Base-by-base conservation (phyloP, 257 asterid species). In the Solanum lignicaule region DNA sequence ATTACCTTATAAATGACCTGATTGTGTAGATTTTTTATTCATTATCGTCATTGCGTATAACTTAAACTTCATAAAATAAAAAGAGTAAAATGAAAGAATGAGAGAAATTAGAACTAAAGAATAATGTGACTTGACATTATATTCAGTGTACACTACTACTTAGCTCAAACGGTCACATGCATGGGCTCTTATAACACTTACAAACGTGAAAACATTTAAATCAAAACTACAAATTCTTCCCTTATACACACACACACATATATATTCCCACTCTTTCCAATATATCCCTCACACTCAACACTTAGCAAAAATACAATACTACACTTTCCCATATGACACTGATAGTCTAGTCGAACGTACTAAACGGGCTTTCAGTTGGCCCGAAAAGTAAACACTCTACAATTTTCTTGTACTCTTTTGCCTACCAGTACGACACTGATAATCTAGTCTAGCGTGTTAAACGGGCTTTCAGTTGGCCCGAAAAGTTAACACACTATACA, bases 151-250 rank as follows among this genome's bases (percentile, higher is more conserved):
- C 41, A 81, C 25, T 33, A 33, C 43, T 73, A 73, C 82, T 81
- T 16, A 16, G 85, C 38, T 31, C 60, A 73, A 75, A 81, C 68
- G 41, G 68, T 81, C 85, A 81, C 85, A 81, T 81, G 85, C 33
- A 75, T 75, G n/a, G 43, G 85, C 85, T 46, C 68, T 81, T 46
- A 15, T 39, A 41, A 46, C 27, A 85, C 72, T 94, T 86, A 89
- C 91, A 90, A 94, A 90, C 98, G 98, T 96, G 99, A 96, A 82
- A 65, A 85, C 98, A 95, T 95, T 96, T 91, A 96, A 87, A 93
- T 46, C 85, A 46, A 87, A 86, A 90, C 91, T 86, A 93, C 87
- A 88, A 91, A 87, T 27, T 81, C 73, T 91, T 89, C 83, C 14
- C 90, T 31, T 68, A 29, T 14, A n/a, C 13, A 11, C 71, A 25